Base-by-base conservation (phyloP, 352 stramenopile species). In the Globisporangium cylindrosporum region DNA sequence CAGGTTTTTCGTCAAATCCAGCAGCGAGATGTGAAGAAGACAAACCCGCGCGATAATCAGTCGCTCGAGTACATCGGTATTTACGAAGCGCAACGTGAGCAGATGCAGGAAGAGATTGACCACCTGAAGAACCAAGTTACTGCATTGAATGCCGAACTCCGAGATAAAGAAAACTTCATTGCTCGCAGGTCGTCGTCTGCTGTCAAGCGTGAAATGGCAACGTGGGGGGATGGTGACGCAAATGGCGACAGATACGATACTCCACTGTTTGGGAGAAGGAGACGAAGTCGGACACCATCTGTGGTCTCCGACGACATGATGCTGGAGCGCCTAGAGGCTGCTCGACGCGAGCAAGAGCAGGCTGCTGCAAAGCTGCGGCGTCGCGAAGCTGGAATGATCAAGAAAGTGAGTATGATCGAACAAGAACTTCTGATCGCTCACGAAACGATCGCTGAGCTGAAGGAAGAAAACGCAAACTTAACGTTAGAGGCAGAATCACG, bases 401-500 rank as follows among this genome's bases (percentile, higher is more conserved):
- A 90, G 69, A 94, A 95, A 61, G 77, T 97, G 25, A 75, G 65
- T 20, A 76, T 77, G 41, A 91, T 97, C 59, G 86, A 95, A 62
- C 75, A 84, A 25, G 84, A 97, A 55, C 63, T 97, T 20, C 66
- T 90, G 8, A 56, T 62, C 12, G 81, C 88, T 38, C 76, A 78
- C 22, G 82, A 93, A 54, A 82, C 73, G 3, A 89, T 95, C 29
- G 70, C 74, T 3, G 81, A 93, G 38, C 65, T 95, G 51, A 92
- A 90, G 68, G 85, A 95, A 43, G 86, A 94, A 58, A 94, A 95
- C 53, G 77, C 84, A 1, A 95, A 94, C 46, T 55, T 96, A 46
- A 78, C 73, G 22, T 54, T 94, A 20, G 89, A 95, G 61, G 79
- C 84, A 0, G 82, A 94, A 55, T 94, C 89, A 8, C 75, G 88